Conservation (phyloP, 140 eudicot genomes). For the Cichorium intybus region DNA sequence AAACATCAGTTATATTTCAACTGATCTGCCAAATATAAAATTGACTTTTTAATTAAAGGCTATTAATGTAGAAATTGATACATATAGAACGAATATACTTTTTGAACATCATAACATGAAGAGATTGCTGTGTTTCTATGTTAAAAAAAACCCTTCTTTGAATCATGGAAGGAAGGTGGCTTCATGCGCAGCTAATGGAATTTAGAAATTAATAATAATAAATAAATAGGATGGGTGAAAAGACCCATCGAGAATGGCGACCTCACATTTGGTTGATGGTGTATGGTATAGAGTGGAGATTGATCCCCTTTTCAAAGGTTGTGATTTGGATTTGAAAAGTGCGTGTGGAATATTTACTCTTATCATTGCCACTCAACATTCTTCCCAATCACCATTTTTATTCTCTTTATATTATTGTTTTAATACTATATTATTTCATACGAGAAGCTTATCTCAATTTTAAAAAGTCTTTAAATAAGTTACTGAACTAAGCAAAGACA, state of each 20-base stretch:
- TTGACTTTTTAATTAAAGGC: too few relatives aligned
- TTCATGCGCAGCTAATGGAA: constrained; percentile 11
- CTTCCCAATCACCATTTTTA: background rate
- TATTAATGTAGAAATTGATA: background rate
- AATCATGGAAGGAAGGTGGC: background rate
- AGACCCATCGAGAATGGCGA: constrained; percentile 3
- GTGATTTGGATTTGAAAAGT: constrained; percentile 22
- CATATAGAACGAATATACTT: background rate
- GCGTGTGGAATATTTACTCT: constrained; percentile 22
- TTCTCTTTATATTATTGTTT: background rate
- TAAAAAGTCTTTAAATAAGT: too few relatives aligned
- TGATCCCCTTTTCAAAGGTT: constrained; percentile 23
- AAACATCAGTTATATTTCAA: too few relatives aligned
- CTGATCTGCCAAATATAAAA: too few relatives aligned
- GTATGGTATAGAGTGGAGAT: constrained; percentile 12
- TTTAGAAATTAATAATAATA: background rate
- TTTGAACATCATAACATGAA: too few relatives aligned
- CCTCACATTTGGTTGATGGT: constrained; percentile 28
- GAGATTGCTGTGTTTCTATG: too few relatives aligned
- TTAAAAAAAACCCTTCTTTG: background rate
- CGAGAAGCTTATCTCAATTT: too few relatives aligned
- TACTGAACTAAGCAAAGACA: too few relatives aligned
- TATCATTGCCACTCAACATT: constrained; percentile 18
- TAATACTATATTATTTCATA: too few relatives aligned
- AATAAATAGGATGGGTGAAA: background rate